Conservation (phyloP, 2,329 filamentous ascomycete genomes). For the Sporothrix brunneoviolacea region DNA sequence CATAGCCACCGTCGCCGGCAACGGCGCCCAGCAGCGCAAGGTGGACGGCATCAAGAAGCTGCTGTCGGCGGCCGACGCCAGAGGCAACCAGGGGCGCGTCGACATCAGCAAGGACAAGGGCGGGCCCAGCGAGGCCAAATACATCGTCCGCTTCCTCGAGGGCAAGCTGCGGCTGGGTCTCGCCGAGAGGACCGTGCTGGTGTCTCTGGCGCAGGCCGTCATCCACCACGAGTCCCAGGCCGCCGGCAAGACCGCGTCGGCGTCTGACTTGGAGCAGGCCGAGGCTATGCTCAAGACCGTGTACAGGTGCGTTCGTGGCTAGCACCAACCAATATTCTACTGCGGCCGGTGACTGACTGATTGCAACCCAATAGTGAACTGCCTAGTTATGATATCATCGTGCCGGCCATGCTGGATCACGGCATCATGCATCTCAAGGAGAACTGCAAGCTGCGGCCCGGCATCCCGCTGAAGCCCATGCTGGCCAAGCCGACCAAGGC, state of each 20-base stretch:
- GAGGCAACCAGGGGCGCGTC: slow-evolving; percentile 65
- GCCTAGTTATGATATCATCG: slow-evolving; percentile 89
- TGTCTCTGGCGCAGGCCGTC: slow-evolving; percentile 82
- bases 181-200: slow-evolving; percentile 85
- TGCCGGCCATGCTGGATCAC: slow-evolving; percentile 80
- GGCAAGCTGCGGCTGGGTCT: slow-evolving; percentile 88
- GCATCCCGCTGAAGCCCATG: slow-evolving; percentile 96
- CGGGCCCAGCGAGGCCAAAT: slow-evolving; percentile 91
- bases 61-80: slow-evolving; percentile 79
- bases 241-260: slow-evolving; percentile 63
- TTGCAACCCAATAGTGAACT: too few relatives aligned
- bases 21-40: slow-evolving; percentile 83
- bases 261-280: slow-evolving; percentile 72
- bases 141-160: slow-evolving; percentile 84
- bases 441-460: slow-evolving; percentile 84
- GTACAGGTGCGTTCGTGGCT: too few relatives aligned
- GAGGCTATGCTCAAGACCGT: slow-evolving; percentile 84
- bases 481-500: slow-evolving; percentile 97
- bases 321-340: too few relatives aligned
- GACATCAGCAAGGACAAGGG: slow-evolving; percentile 92
- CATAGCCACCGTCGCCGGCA: slow-evolving; percentile 80
- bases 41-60: slow-evolving; percentile 95
- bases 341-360: too few relatives aligned
- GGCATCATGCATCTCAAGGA: slow-evolving; percentile 78
- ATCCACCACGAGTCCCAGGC: slow-evolving; percentile 73